These are phyloP conservation scores for Eucalyptus paniculata DNA, from an alignment of 345 rosid genomes.

Conservation along the genomic window DNA sequence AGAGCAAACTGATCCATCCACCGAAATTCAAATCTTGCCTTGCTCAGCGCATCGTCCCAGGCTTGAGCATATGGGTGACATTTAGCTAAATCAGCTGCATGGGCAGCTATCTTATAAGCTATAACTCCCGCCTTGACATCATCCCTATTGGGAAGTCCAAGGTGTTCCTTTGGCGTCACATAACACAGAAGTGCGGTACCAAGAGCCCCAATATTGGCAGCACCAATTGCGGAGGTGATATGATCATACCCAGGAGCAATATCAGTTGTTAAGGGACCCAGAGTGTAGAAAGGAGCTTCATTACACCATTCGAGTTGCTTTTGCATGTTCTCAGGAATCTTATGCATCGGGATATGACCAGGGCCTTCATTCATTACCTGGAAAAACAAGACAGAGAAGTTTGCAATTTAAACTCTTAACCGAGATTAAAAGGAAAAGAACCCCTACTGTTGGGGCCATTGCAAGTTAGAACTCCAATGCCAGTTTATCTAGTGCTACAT, in stretches of 20 bases:
- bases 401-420: background rate
- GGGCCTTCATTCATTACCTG: slow-evolving; percentile 99
- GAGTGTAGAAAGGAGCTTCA: slow-evolving; percentile 98
- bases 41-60: slow-evolving; percentile 97
- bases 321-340: slow-evolving; percentile 99
- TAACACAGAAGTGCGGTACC: slow-evolving; percentile 99
- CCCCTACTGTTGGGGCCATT: background rate
- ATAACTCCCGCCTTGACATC: slow-evolving; percentile 98
- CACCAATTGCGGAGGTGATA: slow-evolving; percentile 97
- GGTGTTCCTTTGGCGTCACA: slow-evolving; percentile 97
- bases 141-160: slow-evolving; percentile 94
- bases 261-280: slow-evolving; percentile 95
- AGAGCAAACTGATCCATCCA: slow-evolving; percentile 99
- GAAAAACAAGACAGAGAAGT: background rate
- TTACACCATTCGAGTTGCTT: slow-evolving; percentile 98
- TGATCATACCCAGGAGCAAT: slow-evolving; percentile 98
- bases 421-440: background rate
- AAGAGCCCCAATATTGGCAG: slow-evolving; percentile 97
- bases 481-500: background rate
- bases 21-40: slow-evolving; percentile 91
- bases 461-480: background rate
- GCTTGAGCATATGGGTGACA: slow-evolving; percentile 92
- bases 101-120: slow-evolving; percentile 95
- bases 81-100: slow-evolving; percentile 97
- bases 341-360: slow-evolving; percentile 92